A percentile compares a stretch with the other conserved stretches of the same genome.
Conservation (phyloP, 306 rosid species). For the Castanea crenata region DNA sequence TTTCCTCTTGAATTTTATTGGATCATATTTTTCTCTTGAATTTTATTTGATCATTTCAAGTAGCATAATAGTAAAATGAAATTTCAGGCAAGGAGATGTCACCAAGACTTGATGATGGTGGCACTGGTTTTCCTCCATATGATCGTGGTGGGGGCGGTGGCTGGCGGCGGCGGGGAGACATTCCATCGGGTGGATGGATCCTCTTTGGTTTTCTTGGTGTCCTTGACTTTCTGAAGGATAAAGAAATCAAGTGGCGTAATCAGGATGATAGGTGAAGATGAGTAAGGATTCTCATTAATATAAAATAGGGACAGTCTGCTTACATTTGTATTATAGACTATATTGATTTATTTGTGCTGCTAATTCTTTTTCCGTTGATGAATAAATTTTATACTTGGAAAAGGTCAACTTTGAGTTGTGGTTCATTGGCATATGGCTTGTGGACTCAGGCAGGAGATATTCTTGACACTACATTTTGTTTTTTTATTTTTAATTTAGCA, state of each 20-base stretch:
- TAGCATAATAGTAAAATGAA: constrained; percentile 23
- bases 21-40: not conserved
- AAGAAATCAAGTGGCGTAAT: constrained; percentile 58
- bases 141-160: constrained; percentile 68
- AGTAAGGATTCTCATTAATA: not conserved
- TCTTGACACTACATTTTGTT: not conserved
- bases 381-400: not conserved
- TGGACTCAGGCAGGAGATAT: not conserved
- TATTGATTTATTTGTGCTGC: not conserved
- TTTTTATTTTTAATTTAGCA: too few relatives aligned
- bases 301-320: not conserved
- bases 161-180: constrained; percentile 81
- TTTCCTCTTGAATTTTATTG: not conserved
- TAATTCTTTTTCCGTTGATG: not conserved
- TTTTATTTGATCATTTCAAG: not conserved
- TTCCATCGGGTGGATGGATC: constrained; percentile 62
- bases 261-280: constrained; percentile 36
- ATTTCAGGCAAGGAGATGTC: constrained; percentile 69
- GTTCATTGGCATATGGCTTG: not conserved
- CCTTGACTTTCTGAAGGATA: constrained; percentile 75
- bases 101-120: constrained; percentile 65
- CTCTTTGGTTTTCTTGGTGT: constrained; percentile 82
- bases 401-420: not conserved
- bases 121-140: constrained; percentile 70
- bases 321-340: not conserved